These are phyloP conservation scores for Diplodia corticola DNA, from an alignment of 2,329 filamentous ascomycete genomes.

Conservation along the genomic window DNA sequence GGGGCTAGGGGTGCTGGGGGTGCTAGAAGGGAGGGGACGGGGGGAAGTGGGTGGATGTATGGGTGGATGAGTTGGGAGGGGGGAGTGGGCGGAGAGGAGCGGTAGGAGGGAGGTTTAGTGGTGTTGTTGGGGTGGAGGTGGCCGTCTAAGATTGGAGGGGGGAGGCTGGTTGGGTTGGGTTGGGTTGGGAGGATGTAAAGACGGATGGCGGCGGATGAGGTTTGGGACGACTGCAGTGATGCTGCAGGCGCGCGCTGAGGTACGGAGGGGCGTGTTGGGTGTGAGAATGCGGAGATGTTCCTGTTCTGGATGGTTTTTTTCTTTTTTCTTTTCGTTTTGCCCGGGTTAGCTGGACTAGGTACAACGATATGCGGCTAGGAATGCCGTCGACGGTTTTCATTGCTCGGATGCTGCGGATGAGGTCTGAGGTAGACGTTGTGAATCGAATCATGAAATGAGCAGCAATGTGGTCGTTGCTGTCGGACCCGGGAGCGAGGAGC, in stretches of 20 bases:
- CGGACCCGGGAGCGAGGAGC: too few relatives aligned
- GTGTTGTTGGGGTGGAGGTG: neutral
- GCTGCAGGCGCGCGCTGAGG: too few relatives aligned
- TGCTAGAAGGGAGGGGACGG: too few relatives aligned
- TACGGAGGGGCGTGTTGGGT: too few relatives aligned
- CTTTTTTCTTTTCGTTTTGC: too few relatives aligned
- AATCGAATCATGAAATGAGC: neutral
- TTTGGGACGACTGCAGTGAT: too few relatives aligned
- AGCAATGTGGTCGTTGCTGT: neutral
- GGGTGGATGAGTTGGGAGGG: constrained; percentile 15
- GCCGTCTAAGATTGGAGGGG: too few relatives aligned
- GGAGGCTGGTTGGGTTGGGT: too few relatives aligned
- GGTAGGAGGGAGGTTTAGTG: neutral
- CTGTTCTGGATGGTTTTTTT: too few relatives aligned
- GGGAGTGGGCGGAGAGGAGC: neutral
- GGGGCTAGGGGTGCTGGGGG: constrained; percentile 42
- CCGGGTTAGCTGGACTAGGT: neutral
- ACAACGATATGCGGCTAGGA: neutral
- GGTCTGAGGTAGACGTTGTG: neutral
- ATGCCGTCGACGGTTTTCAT: neutral
- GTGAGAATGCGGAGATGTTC: too few relatives aligned
- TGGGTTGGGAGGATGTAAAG: too few relatives aligned
- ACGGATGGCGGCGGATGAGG: neutral
- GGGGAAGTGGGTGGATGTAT: constrained; percentile 9
- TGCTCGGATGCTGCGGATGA: neutral